A percentile compares a stretch with the other conserved stretches of the same genome.
Conservation (phyloP, 1,284 basidiomycete genomes). For the Pascua sp. region DNA sequence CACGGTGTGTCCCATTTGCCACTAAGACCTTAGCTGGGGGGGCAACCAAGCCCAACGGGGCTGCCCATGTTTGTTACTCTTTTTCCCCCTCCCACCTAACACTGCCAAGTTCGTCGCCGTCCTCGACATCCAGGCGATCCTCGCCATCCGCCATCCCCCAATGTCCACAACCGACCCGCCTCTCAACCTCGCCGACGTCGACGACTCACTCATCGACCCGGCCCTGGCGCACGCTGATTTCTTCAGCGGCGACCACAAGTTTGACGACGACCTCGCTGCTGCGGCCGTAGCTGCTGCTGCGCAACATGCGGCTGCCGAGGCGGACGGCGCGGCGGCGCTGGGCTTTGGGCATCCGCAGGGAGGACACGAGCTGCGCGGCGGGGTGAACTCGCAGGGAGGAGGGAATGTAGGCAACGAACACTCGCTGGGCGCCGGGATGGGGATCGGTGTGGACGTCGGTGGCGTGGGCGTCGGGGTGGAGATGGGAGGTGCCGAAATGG, state of each 20-base stretch:
- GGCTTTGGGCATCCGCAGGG: conserved; percentile 4
- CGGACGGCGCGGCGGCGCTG: not conserved
- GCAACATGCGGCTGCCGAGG: conserved; percentile 3
- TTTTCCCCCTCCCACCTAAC: too few species aligned
- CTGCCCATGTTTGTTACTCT: too few species aligned
- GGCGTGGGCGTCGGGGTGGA: not conserved
- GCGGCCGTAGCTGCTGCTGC: conserved; percentile 20
- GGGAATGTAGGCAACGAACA: too few species aligned
- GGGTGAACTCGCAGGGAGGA: not conserved
- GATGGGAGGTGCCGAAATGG: conserved; percentile 6
- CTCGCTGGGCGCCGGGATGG: too few species aligned
- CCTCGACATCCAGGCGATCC: too few species aligned
- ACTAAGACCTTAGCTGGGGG: too few species aligned
- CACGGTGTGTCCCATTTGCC: too few species aligned
- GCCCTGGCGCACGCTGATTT: conserved; percentile 10
- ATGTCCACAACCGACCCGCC: conserved; percentile 7
- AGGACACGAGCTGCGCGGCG: conserved; percentile 5
- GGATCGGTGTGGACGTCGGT: conserved; percentile 2
- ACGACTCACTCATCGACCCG: conserved; percentile 21
- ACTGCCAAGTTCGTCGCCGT: too few species aligned
- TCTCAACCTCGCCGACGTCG: conserved; percentile 21
- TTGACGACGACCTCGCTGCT: conserved; percentile 18
- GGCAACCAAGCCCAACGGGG: too few species aligned
- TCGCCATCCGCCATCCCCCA: too few species aligned
- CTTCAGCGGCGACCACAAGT: conserved; percentile 17